Conservation (phyloP, 2,329 filamentous ascomycete genomes). For the Albophoma yamanashiensis region DNA sequence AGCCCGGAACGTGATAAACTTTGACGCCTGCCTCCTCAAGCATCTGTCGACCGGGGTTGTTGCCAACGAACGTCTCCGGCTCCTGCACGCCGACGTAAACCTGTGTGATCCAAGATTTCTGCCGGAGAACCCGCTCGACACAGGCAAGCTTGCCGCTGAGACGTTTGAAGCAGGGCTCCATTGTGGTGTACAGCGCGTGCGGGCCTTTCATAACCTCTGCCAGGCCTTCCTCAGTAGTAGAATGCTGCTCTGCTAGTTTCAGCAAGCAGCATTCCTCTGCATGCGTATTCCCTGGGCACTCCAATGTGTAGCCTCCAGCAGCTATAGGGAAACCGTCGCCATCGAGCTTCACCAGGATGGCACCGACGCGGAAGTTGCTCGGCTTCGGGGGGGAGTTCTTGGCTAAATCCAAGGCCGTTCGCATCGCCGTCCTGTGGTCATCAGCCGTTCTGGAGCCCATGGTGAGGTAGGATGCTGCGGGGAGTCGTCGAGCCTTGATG, state of each 20-base stretch:
- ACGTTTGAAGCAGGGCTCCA: conserved; percentile 73
- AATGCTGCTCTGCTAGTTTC: conserved; percentile 49
- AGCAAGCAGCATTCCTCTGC: conserved; percentile 87
- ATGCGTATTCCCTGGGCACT: conserved; percentile 87
- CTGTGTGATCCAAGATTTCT: conserved; percentile 52
- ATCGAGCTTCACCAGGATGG: conserved; percentile 59
- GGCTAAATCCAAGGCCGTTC: conserved; percentile 64
- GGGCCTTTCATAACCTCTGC: conserved; percentile 22
- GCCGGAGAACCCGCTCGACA: conserved; percentile 63
- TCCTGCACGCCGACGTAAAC: conserved; percentile 86
- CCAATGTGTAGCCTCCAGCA: conserved; percentile 80
- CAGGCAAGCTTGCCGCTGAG: conserved; percentile 68
- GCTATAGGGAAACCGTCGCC: conserved; percentile 43
- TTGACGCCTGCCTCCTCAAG: conserved; percentile 63
- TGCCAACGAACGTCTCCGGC: conserved; percentile 78
- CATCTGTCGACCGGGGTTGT: conserved; percentile 63
- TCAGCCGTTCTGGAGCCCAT: conserved; percentile 16
- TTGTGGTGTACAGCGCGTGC: conserved; percentile 71
- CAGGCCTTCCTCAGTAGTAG: conserved; percentile 43
- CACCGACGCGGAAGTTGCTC: conserved; percentile 89
- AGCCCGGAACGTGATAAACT: conserved; percentile 60
- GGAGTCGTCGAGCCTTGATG: neutral
- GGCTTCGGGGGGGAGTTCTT: conserved; percentile 72
- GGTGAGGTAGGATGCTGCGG: neutral
- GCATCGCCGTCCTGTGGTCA: conserved; percentile 47